These are phyloP conservation scores for Canavalia ensiformis DNA, from an alignment of 306 rosid species.

Conservation along the genomic window DNA sequence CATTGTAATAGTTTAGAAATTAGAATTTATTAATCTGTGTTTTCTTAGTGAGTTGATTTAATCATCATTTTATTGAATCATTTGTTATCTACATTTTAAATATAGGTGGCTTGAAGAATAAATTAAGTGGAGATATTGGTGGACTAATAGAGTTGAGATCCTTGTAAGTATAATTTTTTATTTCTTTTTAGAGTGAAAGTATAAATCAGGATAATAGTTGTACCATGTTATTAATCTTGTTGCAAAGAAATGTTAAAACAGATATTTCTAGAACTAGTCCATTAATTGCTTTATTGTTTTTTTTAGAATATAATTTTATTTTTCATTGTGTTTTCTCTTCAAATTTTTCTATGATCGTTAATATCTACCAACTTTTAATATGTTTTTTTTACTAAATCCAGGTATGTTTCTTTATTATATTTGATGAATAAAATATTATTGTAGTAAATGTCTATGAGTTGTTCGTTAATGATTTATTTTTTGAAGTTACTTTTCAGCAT, in stretches of 20 bases:
- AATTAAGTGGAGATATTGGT: slow-evolving; percentile 74
- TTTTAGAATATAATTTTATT: too few species aligned
- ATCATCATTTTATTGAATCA: not conserved
- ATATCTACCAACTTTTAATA: too few species aligned
- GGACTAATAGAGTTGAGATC: slow-evolving; percentile 71
- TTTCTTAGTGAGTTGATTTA: not conserved
- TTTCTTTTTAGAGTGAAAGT: not conserved
- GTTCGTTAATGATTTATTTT: too few species aligned
- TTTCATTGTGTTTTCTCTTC: too few species aligned
- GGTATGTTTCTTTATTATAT: too few species aligned
- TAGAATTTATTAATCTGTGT: slow-evolving; percentile 1
- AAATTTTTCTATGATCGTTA: too few species aligned
- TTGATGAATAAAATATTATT: too few species aligned
- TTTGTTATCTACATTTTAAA: slow-evolving; percentile 22
- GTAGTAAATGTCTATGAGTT: too few species aligned
- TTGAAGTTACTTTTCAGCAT: too few species aligned
- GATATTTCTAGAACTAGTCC: too few species aligned
- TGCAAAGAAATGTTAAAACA: not conserved
- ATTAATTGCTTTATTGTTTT: too few species aligned
- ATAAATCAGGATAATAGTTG: not conserved
- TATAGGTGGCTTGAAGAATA: slow-evolving; percentile 76
- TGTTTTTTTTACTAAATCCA: too few species aligned
- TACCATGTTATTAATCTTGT: not conserved
- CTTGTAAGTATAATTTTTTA: slow-evolving; percentile 63
- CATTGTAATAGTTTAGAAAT: slow-evolving; percentile 65